Evolutionary conservation across 106 monocot species (phyloP).

Genomic region (Acanthochlamys bracteata): DNA sequence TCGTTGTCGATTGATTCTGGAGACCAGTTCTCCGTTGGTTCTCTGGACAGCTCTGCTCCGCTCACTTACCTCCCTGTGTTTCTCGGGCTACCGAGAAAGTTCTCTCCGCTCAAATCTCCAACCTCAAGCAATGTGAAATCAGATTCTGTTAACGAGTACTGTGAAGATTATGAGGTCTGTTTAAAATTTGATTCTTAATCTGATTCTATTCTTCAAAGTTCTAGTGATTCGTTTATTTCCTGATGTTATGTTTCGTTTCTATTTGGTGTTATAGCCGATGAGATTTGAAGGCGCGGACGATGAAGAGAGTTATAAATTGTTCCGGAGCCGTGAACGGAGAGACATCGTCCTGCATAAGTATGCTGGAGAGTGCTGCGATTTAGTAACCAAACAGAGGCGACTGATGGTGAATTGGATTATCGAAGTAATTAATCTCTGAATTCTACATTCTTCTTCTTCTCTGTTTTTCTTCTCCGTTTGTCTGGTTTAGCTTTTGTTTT

Average conservation of each 20-base stretch:
- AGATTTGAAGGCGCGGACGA: constrained; percentile 59
- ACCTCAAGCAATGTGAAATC: background rate
- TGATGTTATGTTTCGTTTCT: background rate
- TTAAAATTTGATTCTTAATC: constrained; percentile 6
- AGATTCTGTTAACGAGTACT: constrained; percentile 13
- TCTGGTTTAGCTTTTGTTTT: too few relatives aligned
- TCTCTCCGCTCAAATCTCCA: background rate
- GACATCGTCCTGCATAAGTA: constrained; percentile 32
- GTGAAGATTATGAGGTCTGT: constrained; percentile 50
- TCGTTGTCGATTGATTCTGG: constrained; percentile 28
- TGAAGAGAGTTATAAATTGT: constrained; percentile 73
- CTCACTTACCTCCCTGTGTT: constrained; percentile 52
- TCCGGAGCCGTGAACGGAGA: constrained; percentile 62
- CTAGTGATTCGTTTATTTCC: constrained; percentile 1
- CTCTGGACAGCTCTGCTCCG: constrained; percentile 22
- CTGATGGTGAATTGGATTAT: constrained; percentile 89
- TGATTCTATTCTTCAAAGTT: background rate
- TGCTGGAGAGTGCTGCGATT: constrained; percentile 31
- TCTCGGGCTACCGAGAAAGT: constrained; percentile 19
- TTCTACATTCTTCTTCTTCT: background rate
- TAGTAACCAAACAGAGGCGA: constrained; percentile 55
- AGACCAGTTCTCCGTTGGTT: constrained; percentile 46
- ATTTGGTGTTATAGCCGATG: constrained; percentile 23
- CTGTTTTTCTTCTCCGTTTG: background rate
- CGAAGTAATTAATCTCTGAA: constrained; percentile 36